These are phyloP conservation scores for Bondarzewia mesenterica DNA, from an alignment of 1,284 basidiomycete species.

Conservation along the genomic window DNA sequence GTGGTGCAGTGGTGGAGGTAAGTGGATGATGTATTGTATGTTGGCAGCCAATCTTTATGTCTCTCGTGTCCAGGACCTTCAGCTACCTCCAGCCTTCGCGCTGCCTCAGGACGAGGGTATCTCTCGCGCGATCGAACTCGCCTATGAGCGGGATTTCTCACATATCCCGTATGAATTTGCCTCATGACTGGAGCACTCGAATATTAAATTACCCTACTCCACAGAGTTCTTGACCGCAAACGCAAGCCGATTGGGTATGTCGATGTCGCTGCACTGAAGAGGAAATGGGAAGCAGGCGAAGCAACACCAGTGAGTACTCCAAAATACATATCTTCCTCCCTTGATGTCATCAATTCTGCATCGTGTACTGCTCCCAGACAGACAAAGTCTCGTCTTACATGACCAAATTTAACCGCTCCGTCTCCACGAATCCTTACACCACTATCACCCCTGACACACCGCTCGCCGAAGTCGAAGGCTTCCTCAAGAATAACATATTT, in stretches of 20 bases:
- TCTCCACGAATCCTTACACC: conserved; percentile 59
- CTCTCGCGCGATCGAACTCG: conserved; percentile 69
- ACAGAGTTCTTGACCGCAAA: conserved; percentile 65
- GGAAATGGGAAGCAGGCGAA: conserved; percentile 66
- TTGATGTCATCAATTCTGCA: conserved; percentile 1
- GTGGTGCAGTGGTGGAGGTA: conserved; percentile 78
- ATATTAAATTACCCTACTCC: neutral
- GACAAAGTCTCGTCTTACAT: conserved; percentile 64
- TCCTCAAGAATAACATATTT: conserved; percentile 65
- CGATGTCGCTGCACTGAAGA: conserved; percentile 67
- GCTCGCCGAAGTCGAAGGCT: conserved; percentile 68
- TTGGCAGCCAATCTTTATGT: neutral
- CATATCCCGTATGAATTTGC: conserved; percentile 66
- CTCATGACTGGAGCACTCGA: neutral
- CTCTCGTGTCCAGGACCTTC: conserved; percentile 55
- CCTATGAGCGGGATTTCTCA: conserved; percentile 87
- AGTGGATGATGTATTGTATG: conserved; percentile 7
- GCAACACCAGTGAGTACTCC: conserved; percentile 57
- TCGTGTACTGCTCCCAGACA: conserved; percentile 29
- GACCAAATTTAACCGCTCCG: conserved; percentile 65
- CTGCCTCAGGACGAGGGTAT: conserved; percentile 66
- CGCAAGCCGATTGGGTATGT: conserved; percentile 78
- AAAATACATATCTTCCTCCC: conserved; percentile 1
- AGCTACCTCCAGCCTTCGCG: conserved; percentile 85
- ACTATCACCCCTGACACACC: conserved; percentile 75